Evolutionary conservation across 1,284 basidiomycete genomes (phyloP).

Genomic region (Irpex sp.): DNA sequence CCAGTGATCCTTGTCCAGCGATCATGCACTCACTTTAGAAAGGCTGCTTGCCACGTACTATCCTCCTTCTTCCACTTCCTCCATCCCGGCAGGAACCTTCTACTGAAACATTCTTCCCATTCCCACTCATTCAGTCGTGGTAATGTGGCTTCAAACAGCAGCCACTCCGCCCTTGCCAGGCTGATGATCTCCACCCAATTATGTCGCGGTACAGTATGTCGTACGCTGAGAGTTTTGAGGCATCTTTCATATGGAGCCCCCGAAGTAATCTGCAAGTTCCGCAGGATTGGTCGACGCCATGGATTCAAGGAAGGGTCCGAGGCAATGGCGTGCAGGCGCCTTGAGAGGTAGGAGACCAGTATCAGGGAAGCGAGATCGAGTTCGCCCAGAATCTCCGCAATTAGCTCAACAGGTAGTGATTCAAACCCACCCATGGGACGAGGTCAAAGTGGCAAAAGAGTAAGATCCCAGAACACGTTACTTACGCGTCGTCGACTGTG

Average conservation of each 20-base stretch:
- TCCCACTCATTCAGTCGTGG: conserved; percentile 60
- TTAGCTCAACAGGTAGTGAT: conserved; percentile 66
- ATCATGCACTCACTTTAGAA: conserved; percentile 46
- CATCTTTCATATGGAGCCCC: conserved; percentile 42
- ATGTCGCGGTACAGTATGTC: conserved; percentile 57
- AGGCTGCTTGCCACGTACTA: conserved; percentile 54
- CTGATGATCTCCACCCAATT: conserved; percentile 74
- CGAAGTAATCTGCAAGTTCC: conserved; percentile 38
- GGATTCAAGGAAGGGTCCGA: conserved; percentile 66
- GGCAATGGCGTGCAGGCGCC: conserved; percentile 47
- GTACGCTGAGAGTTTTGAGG: conserved; percentile 56
- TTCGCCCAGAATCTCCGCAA: conserved; percentile 67
- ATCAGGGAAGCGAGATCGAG: conserved; percentile 61
- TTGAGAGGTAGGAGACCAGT: conserved; percentile 54
- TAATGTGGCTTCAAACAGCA: conserved; percentile 61
- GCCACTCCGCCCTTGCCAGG: conserved; percentile 51
- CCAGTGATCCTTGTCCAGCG: no score
- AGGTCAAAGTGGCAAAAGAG: background rate
- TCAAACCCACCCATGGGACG: conserved; percentile 31
- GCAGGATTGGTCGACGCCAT: conserved; percentile 66
- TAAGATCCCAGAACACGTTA: background rate
- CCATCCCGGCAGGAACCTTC: conserved; percentile 72
- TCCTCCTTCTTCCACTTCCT: conserved; percentile 59
- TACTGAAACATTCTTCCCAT: conserved; percentile 69
- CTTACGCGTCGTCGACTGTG: background rate